Percentiles rank a stretch among this genome's conserved stretches.
Conservation (phyloP, 176 grass and related monocot genomes). For the Oryza officinalis region DNA sequence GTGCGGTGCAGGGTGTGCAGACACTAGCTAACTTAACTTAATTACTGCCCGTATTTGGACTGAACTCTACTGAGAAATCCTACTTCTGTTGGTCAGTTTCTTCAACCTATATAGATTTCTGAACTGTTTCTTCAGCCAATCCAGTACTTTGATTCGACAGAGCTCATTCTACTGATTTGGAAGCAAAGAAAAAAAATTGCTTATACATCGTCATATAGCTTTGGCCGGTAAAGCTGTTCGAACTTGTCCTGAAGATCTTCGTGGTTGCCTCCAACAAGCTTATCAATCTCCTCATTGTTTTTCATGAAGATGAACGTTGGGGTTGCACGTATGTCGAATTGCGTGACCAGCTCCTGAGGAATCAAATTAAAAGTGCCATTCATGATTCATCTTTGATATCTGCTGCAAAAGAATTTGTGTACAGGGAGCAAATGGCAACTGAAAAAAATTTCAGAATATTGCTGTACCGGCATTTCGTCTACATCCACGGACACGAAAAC, state of each 20-base stretch:
- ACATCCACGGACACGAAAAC: slow-evolving; percentile 69
- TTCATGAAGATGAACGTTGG: slow-evolving; percentile 80
- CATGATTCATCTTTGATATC: neutral
- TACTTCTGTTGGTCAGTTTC: slow-evolving; percentile 41
- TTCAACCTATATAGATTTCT: slow-evolving; percentile 34
- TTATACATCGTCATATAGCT: neutral
- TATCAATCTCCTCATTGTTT: slow-evolving; percentile 60
- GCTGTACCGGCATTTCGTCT: slow-evolving; percentile 61
- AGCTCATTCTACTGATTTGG: slow-evolving; percentile 16
- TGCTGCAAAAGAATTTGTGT: neutral
- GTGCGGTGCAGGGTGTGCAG: slow-evolving; percentile 35
- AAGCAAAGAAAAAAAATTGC: neutral
- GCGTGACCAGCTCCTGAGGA: slow-evolving; percentile 56
- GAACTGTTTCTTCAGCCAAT: slow-evolving; percentile 19
- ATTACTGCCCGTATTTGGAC: slow-evolving; percentile 14
- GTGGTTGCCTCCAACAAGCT: slow-evolving; percentile 62
- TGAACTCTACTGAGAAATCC: slow-evolving; percentile 45
- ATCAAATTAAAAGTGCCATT: neutral
- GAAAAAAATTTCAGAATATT: neutral
- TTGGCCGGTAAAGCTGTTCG: slow-evolving; percentile 28
- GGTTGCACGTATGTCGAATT: slow-evolving; percentile 63
- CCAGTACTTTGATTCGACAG: neutral
- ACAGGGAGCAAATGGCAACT: neutral
- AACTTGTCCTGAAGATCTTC: slow-evolving; percentile 65
- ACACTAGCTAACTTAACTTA: slow-evolving; percentile 46